phyloP scores from a whole-genome alignment of 2,329 filamentous ascomycete genomes.

The Trichocomaceae sp. region DNA sequence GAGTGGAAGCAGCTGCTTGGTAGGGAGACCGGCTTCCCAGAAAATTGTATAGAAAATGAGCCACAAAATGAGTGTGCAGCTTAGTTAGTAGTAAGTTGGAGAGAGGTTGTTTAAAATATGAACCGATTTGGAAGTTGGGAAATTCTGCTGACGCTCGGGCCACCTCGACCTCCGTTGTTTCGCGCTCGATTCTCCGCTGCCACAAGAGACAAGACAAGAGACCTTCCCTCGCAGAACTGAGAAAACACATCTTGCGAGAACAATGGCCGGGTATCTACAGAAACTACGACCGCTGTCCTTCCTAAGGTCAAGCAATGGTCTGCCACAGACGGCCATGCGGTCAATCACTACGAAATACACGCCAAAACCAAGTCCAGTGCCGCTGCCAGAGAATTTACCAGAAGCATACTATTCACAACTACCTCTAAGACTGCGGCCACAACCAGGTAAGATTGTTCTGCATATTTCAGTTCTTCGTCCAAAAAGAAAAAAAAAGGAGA shows the following conservation, averaged over 20 bases:
- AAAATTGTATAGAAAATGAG: background rate
- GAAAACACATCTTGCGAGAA: slow-evolving; percentile 13
- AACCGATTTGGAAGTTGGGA: slow-evolving; percentile 19
- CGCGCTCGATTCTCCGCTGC: slow-evolving; percentile 8
- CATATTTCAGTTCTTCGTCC: background rate
- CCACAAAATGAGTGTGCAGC: no score
- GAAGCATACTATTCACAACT: slow-evolving; percentile 39
- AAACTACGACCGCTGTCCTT: slow-evolving; percentile 62
- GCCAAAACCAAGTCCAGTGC: slow-evolving; percentile 33
- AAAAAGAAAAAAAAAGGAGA: background rate
- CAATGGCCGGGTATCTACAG: slow-evolving; percentile 54
- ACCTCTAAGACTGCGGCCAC: slow-evolving; percentile 32
- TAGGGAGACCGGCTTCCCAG: background rate
- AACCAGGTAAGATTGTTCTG: slow-evolving; percentile 25
- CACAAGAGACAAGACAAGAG: slow-evolving; percentile 12
- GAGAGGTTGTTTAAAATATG: background rate
- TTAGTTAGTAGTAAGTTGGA: no score
- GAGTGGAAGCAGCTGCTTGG: background rate
- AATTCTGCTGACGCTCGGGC: slow-evolving; percentile 29
- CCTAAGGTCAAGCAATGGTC: slow-evolving; percentile 52
- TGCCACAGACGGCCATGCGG: slow-evolving; percentile 40
- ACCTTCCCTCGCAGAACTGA: no score
- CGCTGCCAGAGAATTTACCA: slow-evolving; percentile 38
- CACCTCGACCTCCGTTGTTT: slow-evolving; percentile 24
- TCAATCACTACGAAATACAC: slow-evolving; percentile 47